These are phyloP conservation scores for Tanacetum coccineum DNA, from an alignment of 129 eudicot species.

Conservation along the genomic window DNA sequence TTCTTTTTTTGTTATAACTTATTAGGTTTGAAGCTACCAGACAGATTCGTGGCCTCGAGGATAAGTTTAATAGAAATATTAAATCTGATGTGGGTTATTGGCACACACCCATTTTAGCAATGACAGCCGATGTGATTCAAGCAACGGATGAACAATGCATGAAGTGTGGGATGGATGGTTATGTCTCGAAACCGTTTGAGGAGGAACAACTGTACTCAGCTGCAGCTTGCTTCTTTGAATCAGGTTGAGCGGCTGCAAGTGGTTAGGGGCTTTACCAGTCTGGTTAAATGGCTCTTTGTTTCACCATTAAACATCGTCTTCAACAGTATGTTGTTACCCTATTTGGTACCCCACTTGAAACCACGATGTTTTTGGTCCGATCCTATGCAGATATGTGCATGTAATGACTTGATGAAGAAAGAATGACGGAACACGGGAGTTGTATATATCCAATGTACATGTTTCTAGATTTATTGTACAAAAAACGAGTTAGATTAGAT, in stretches of 20 bases:
- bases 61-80: constrained; percentile 32
- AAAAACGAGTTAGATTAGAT: constrained; percentile 3
- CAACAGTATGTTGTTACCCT: constrained; percentile 1
- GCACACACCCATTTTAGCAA: constrained; percentile 92
- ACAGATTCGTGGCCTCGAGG: constrained; percentile 51
- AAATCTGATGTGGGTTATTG: constrained; percentile 38
- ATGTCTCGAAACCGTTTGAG: constrained; percentile 78
- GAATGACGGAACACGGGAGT: not conserved
- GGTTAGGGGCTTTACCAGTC: constrained; percentile 5
- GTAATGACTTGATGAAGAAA: constrained; percentile 11
- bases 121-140: constrained; percentile 96
- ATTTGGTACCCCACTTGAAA: not conserved
- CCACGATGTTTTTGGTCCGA: not conserved
- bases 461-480: not conserved
- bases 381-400: constrained; percentile 11
- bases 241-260: constrained; percentile 36
- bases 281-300: constrained; percentile 4
- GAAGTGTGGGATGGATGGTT: constrained; percentile 89
- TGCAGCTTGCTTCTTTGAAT: constrained; percentile 72
- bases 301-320: constrained; percentile 17
- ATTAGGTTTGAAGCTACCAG: constrained; percentile 85
- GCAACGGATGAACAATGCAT: constrained; percentile 69
- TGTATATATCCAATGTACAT: constrained; percentile 2
- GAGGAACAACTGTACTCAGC: constrained; percentile 68
- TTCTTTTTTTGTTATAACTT: not conserved